Percentiles rank a stretch among this genome's conserved stretches.
Conservation (phyloP, 2,329 filamentous ascomycete genomes). For the Trichoderma sp. region DNA sequence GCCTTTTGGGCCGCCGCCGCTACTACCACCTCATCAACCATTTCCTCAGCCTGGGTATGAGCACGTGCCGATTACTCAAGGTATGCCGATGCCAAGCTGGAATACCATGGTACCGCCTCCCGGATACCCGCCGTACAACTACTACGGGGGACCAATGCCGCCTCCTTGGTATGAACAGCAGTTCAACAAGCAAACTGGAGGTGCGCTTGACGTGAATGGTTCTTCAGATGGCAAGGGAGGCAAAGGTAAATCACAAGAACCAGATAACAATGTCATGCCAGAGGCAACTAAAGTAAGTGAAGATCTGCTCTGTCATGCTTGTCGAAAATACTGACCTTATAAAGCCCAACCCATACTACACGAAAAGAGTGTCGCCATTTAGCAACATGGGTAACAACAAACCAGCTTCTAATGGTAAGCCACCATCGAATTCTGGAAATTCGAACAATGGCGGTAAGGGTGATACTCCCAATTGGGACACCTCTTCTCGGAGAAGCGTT, state of each 20-base stretch:
- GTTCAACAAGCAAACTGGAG: constrained; percentile 24
- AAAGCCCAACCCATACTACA: constrained; percentile 26
- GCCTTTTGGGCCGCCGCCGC: constrained; percentile 25
- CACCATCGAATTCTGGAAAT: constrained; percentile 12
- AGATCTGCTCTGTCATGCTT: too few species aligned
- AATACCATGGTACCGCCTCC: constrained; percentile 33
- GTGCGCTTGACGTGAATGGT: constrained; percentile 7
- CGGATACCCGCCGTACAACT: constrained; percentile 29
- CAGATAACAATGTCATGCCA: constrained; percentile 30
- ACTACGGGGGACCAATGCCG: constrained; percentile 12
- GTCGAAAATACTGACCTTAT: neutral
- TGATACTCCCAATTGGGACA: constrained; percentile 1
- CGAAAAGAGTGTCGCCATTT: constrained; percentile 30
- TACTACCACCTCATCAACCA: neutral
- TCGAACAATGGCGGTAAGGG: constrained; percentile 24
- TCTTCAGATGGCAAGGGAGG: neutral
- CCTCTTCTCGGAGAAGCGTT: neutral
- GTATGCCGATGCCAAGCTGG: constrained; percentile 35
- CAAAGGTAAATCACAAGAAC: constrained; percentile 13
- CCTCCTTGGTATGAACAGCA: constrained; percentile 7
- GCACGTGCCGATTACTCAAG: constrained; percentile 41
- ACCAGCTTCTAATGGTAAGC: constrained; percentile 21
- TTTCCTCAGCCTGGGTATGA: constrained; percentile 31
- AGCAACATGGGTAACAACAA: constrained; percentile 31
- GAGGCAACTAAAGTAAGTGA: constrained; percentile 5